Evolutionary conservation across 768 basidiomycete genomes (phyloP).

Genomic region (Saitozyma podzolica): DNA sequence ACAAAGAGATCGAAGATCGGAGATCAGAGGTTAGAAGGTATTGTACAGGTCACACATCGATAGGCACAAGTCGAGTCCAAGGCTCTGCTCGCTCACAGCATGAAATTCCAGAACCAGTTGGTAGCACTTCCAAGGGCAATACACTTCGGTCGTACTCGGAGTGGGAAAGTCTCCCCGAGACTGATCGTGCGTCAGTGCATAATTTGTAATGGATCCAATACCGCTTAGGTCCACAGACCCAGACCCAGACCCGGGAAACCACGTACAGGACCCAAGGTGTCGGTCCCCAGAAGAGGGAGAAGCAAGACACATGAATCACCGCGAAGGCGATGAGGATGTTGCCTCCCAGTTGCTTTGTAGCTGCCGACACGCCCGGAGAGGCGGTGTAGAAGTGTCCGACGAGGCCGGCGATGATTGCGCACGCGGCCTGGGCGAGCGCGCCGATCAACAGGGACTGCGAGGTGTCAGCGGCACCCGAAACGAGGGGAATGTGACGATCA

Average conservation of each 20-base stretch:
- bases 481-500: no score
- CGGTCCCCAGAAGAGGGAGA: constrained; percentile 74
- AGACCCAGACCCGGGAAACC: background rate
- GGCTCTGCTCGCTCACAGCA: constrained; percentile 3
- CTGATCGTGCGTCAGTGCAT: constrained; percentile 51
- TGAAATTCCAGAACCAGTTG: constrained; percentile 54
- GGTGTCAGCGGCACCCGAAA: background rate
- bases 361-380: constrained; percentile 57
- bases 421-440: constrained; percentile 61
- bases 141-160: constrained; percentile 72
- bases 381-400: constrained; percentile 71
- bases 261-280: constrained; percentile 56
- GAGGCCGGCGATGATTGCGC: constrained; percentile 59
- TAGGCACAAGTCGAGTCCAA: background rate
- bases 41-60: no score
- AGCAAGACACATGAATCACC: constrained; percentile 72
- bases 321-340: constrained; percentile 72
- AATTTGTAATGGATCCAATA: no score
- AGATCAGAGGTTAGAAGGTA: no score
- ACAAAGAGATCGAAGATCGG: no score
- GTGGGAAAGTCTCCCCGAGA: constrained; percentile 76
- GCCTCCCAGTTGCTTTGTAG: constrained; percentile 60
- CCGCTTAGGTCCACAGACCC: background rate
- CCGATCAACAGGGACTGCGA: constrained; percentile 60
- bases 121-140: constrained; percentile 72